These are phyloP conservation scores for Lactarius hatsudake DNA, from an alignment of 768 basidiomycete species.

Conservation along the genomic window DNA sequence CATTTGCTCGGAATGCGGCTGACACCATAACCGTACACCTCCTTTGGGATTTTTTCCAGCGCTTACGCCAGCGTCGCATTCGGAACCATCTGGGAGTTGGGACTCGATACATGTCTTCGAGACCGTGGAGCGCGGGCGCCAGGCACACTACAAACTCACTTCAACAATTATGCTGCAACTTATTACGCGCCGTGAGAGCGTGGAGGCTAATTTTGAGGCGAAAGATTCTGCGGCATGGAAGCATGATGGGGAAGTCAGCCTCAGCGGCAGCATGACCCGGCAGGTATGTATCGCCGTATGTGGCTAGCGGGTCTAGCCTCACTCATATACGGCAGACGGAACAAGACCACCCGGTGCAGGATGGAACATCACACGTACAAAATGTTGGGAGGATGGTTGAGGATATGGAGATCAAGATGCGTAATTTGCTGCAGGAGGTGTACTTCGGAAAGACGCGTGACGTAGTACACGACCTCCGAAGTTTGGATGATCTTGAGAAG, in stretches of 20 bases:
- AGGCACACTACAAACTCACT: slow-evolving; percentile 95
- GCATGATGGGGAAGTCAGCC: slow-evolving; percentile 69
- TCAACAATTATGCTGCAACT: slow-evolving; percentile 97
- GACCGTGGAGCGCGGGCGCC: slow-evolving; percentile 83
- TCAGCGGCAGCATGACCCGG: slow-evolving; percentile 97
- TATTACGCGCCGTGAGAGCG: slow-evolving; percentile 44
- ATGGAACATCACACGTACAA: slow-evolving; percentile 78
- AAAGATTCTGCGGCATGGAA: slow-evolving; percentile 45
- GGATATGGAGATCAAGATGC: slow-evolving; percentile 99
- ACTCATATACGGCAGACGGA: slow-evolving; percentile 57
- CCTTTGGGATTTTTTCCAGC: slow-evolving; percentile 39
- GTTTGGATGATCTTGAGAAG: slow-evolving; percentile 80
- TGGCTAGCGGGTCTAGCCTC: background rate
- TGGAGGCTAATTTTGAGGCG: slow-evolving; percentile 34
- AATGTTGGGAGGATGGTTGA: slow-evolving; percentile 97
- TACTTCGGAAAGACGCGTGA: slow-evolving; percentile 98
- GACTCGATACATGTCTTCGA: slow-evolving; percentile 99
- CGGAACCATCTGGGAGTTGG: slow-evolving; percentile 85
- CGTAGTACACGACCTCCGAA: slow-evolving; percentile 88
- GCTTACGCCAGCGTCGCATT: slow-evolving; percentile 52
- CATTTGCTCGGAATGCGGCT: background rate
- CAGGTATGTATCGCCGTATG: slow-evolving; percentile 56
- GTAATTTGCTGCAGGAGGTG: slow-evolving; percentile 90
- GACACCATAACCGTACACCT: background rate
- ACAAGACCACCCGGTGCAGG: slow-evolving; percentile 81